A percentile compares a stretch with the other conserved stretches of the same genome.
Evolutionary conservation across 2,329 filamentous ascomycete genomes (phyloP).

Genomic region (Xylaria digitata): DNA sequence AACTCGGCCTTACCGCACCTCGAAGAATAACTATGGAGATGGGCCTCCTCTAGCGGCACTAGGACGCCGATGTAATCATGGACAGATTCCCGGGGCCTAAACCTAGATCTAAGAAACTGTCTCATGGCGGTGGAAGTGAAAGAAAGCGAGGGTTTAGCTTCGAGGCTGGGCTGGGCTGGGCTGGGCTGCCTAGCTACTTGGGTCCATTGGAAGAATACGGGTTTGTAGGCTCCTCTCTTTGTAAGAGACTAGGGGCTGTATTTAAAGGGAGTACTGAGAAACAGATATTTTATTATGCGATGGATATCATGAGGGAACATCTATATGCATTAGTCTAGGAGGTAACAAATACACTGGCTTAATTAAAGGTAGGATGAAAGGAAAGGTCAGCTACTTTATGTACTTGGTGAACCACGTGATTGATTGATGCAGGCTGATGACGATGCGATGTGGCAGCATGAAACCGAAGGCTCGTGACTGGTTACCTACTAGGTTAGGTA

Average conservation of each 20-base stretch:
- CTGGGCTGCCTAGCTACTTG: slow-evolving; percentile 4
- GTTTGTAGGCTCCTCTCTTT: slow-evolving; percentile 8
- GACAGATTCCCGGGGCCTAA: slow-evolving; percentile 57
- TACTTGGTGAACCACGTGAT: slow-evolving; percentile 42
- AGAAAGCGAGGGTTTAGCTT: slow-evolving; percentile 1
- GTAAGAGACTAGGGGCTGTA: slow-evolving; percentile 12
- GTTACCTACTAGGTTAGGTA: background rate
- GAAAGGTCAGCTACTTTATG: slow-evolving; percentile 33
- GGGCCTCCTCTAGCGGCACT: slow-evolving; percentile 65
- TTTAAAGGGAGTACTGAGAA: slow-evolving; percentile 1
- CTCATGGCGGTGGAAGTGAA: slow-evolving; percentile 22
- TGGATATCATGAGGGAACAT: background rate
- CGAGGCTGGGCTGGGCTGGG: slow-evolving; percentile 22
- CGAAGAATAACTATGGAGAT: slow-evolving; percentile 66
- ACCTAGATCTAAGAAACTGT: slow-evolving; percentile 37
- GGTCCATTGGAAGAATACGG: slow-evolving; percentile 28
- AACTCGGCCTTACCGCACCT: slow-evolving; percentile 59
- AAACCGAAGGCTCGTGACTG: slow-evolving; percentile 30
- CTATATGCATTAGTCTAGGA: background rate
- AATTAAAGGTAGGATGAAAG: slow-evolving; percentile 5
- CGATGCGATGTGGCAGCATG: slow-evolving; percentile 28
- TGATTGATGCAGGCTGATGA: slow-evolving; percentile 29
- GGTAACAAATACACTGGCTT: background rate
- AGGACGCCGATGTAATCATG: slow-evolving; percentile 64
- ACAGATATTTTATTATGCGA: background rate